These are phyloP conservation scores for Xylaria sp. DNA, from an alignment of 2,329 filamentous ascomycete species.

Conservation along the genomic window DNA sequence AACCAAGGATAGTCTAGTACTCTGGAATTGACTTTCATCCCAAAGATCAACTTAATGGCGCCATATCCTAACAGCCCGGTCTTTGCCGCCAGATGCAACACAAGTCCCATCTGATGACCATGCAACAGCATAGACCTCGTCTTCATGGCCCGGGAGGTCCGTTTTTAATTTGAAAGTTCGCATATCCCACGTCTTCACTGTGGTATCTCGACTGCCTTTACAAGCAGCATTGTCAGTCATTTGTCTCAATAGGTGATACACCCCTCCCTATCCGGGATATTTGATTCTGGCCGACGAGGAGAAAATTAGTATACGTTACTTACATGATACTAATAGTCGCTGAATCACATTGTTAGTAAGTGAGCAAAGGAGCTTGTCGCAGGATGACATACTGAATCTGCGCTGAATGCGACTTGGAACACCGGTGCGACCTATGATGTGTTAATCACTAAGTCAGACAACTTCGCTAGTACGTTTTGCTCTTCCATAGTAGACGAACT, in stretches of 20 bases:
- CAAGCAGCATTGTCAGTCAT: conserved; percentile 42
- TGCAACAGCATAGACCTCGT: conserved; percentile 68
- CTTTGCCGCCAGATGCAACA: conserved; percentile 91
- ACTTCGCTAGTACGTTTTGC: background rate
- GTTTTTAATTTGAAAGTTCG: conserved; percentile 76
- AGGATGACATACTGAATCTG: conserved; percentile 70
- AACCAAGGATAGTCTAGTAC: background rate
- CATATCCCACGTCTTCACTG: conserved; percentile 91
- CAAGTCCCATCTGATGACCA: conserved; percentile 92
- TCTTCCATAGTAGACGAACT: background rate
- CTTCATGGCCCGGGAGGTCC: conserved; percentile 40
- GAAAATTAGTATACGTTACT: conserved; percentile 1
- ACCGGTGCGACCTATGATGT: conserved; percentile 73
- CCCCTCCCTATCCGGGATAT: background rate
- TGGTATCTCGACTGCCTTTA: conserved; percentile 80
- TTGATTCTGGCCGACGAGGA: background rate
- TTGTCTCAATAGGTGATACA: conserved; percentile 1
- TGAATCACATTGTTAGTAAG: conserved; percentile 17
- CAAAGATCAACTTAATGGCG: conserved; percentile 60
- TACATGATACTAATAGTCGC: conserved; percentile 51
- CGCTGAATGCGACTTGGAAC: conserved; percentile 91
- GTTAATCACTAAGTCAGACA: conserved; percentile 11
- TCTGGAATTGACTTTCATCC: background rate
- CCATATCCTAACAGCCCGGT: conserved; percentile 80
- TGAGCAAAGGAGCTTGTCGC: background rate